phyloP scores from a whole-genome alignment of 2,329 filamentous ascomycete species.

The Metarhizium brunneum region DNA sequence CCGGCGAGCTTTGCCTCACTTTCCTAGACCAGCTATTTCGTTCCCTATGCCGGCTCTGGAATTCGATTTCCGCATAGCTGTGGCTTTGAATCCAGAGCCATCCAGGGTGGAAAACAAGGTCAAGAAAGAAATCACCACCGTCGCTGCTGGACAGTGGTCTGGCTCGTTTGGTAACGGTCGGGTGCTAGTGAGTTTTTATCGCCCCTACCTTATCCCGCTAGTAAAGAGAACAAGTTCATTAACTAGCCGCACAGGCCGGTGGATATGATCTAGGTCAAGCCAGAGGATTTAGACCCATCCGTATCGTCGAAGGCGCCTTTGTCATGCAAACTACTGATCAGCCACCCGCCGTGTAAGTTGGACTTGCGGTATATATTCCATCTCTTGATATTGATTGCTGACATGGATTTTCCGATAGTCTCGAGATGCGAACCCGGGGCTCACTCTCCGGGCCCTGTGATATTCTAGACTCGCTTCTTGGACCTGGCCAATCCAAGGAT shows the following conservation, averaged over 20 bases:
- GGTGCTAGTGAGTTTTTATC: constrained; percentile 29
- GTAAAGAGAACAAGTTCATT: constrained; percentile 8
- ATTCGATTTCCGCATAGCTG: constrained; percentile 42
- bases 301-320: constrained; percentile 39
- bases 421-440: constrained; percentile 37
- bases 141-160: constrained; percentile 36
- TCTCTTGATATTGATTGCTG: neutral
- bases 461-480: constrained; percentile 30
- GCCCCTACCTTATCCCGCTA: neutral
- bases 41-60: constrained; percentile 36
- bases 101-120: constrained; percentile 33
- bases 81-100: constrained; percentile 32
- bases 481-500: constrained; percentile 25
- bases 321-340: constrained; percentile 38
- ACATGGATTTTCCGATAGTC: constrained; percentile 12
- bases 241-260: constrained; percentile 23
- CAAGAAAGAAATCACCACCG: constrained; percentile 39
- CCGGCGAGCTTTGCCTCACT: constrained; percentile 28
- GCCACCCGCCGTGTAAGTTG: constrained; percentile 32
- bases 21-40: constrained; percentile 31
- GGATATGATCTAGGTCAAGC: constrained; percentile 33
- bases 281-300: constrained; percentile 29
- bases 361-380: neutral
- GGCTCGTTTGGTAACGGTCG: constrained; percentile 39
- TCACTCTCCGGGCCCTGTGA: constrained; percentile 38